Conservation (phyloP, 2,329 filamentous ascomycete species). For the Pseudogymnoascus pannorum region DNA sequence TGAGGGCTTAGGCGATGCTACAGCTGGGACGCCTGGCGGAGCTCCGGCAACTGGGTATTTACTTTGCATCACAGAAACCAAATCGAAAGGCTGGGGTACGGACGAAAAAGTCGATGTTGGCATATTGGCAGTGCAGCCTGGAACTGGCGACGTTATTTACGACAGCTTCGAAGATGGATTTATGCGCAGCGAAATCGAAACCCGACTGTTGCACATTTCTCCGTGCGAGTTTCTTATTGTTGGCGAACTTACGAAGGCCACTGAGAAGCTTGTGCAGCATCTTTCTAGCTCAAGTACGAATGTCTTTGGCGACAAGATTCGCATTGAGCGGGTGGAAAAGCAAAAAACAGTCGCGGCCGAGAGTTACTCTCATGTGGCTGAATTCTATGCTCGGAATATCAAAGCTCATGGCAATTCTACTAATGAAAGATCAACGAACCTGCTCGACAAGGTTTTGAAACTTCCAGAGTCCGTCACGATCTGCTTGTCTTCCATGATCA, state of each 20-base stretch:
- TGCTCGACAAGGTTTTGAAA: conserved; percentile 80
- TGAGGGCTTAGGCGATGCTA: conserved; percentile 60
- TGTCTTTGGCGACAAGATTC: conserved; percentile 82
- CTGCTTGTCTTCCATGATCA: conserved; percentile 95
- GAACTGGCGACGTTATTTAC: conserved; percentile 92
- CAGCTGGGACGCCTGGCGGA: conserved; percentile 48
- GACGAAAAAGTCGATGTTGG: conserved; percentile 93
- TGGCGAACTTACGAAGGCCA: conserved; percentile 80
- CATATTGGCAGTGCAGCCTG: conserved; percentile 87
- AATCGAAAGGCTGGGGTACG: conserved; percentile 70
- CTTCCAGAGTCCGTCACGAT: conserved; percentile 81
- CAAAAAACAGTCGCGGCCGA: conserved; percentile 76
- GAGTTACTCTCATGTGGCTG: conserved; percentile 80
- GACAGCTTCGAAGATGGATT: conserved; percentile 96
- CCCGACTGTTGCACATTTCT: conserved; percentile 86
- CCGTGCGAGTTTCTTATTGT: conserved; percentile 94
- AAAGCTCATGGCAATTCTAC: conserved; percentile 48
- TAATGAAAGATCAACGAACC: conserved; percentile 50
- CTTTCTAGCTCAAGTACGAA: conserved; percentile 84
- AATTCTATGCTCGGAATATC: conserved; percentile 85
- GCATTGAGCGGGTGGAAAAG: conserved; percentile 72
- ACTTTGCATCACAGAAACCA: conserved; percentile 82
- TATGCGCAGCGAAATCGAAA: conserved; percentile 95
- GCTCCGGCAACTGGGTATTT: conserved; percentile 72
- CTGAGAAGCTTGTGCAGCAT: conserved; percentile 86